phyloP scores from a whole-genome alignment of 176 grass and related monocot species.

The Hsuehochloa calcarea region DNA sequence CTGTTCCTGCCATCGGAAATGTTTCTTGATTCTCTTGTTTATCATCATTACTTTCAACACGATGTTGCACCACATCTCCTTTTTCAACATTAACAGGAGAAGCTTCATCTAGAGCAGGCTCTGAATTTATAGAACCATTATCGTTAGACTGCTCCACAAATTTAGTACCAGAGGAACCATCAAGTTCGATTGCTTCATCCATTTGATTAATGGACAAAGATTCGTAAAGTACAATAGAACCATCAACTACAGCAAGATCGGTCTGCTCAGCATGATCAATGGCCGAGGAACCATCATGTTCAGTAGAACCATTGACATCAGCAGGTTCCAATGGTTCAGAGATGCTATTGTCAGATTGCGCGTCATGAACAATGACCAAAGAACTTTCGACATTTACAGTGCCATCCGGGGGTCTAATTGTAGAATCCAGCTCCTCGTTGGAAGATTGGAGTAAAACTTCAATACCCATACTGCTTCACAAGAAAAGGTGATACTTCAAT shows the following conservation, averaged over 20 bases:
- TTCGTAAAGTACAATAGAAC: neutral
- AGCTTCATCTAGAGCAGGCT: neutral
- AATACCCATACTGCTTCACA: neutral
- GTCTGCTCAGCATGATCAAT: conserved; percentile 15
- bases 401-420: neutral
- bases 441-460: conserved; percentile 31
- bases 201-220: neutral
- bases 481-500: neutral
- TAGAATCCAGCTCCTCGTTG: conserved; percentile 33
- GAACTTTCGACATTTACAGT: neutral
- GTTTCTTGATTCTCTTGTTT: conserved; percentile 33
- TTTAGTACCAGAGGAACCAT: neutral
- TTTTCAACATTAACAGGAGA: neutral
- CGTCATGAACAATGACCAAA: neutral
- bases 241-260: neutral
- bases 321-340: conserved; percentile 21
- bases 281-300: neutral
- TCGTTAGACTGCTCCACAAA: conserved; percentile 14
- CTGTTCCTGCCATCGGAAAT: conserved; percentile 22
- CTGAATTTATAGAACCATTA: conserved; percentile 26
- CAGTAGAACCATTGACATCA: conserved; percentile 23
- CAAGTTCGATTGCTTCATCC: neutral
- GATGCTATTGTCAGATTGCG: neutral
- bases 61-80: neutral
- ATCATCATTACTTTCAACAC: conserved; percentile 24